Base-by-base conservation (phyloP, 2,329 filamentous ascomycete species). In the Sporothrix pseudoabietina region DNA sequence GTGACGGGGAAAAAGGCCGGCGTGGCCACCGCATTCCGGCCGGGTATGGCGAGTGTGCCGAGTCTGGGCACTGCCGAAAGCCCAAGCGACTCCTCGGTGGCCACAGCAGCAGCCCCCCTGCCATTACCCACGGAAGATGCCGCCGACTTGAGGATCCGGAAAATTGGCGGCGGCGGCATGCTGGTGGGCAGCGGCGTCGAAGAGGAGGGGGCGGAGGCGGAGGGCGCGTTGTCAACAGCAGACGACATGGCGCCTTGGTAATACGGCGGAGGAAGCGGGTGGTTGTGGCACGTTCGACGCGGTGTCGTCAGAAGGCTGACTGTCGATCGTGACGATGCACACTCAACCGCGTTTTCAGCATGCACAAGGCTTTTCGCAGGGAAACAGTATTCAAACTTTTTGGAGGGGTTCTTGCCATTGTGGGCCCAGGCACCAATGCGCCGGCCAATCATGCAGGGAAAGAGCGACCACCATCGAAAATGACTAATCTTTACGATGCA, bases 1-100 rank as follows among this genome's bases (percentile, higher is more conserved):
- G 92, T 92, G 76, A 92, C 85, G 69, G 89, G 91, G 74, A 97
- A 84, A 81, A 92, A 97, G 79, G 92, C 91, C 59, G 96, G 96
- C 41, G 96, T 99, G 26, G 92, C 84, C 76, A 98, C 86, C n/a
- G 86, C 82, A 75, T 86, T 88, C 74, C 92, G 87, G 57, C 82
- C 89, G 78, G 81, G 85, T 6, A 96, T 80, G 4, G 85, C 82
- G 32, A 98, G 82, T 71, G 84, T 86, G 4, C 92, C 94, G 9
- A 95, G 82, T 71, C 94, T 88, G 49, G 92, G 30, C 83, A 84
- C 78, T 30, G 73, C 69, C 7, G 44, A 39, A 9, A 19, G 26
- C 14, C 55, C 69, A 44, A 52, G 14, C 39, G 44, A 9, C 16
- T 71, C 69, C 9, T 63, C 55, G 16, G n/a, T 57, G 9, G n/a